Evolutionary conservation across 441 rosid genomes (phyloP).

Genomic region (Pelargonium myrrhifolium): DNA sequence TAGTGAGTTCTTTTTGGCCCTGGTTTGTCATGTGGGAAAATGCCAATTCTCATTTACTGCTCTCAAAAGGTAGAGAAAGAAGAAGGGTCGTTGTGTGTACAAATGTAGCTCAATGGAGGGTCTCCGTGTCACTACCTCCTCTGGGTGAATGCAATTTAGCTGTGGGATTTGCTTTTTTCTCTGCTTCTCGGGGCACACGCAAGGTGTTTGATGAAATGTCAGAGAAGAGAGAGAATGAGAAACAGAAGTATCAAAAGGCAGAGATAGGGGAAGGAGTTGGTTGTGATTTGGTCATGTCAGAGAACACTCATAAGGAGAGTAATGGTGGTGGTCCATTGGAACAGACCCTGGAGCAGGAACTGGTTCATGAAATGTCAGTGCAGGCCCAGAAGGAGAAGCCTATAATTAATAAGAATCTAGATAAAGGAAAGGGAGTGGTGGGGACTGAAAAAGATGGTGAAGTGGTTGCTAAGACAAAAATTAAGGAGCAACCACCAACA

Average conservation of each 20-base stretch:
- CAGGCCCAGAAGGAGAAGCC: not conserved
- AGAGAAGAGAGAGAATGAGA: no score
- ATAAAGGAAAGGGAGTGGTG: not conserved
- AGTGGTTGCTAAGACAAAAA: conserved; percentile 26
- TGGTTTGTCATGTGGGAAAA: not conserved
- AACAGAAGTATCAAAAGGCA: no score
- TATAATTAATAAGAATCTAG: no score
- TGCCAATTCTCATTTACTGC: conserved; percentile 6
- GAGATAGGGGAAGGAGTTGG: not conserved
- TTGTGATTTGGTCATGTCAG: not conserved
- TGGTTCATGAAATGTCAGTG: no score
- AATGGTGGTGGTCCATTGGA: not conserved
- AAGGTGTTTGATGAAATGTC: conserved; percentile 5
- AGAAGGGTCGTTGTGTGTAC: not conserved
- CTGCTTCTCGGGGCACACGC: not conserved
- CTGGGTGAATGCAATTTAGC: not conserved
- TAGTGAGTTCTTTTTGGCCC: not conserved
- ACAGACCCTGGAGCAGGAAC: not conserved
- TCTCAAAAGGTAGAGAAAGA: not conserved
- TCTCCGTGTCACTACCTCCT: not conserved
- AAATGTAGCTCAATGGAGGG: not conserved
- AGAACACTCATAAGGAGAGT: not conserved
- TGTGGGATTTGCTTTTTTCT: conserved; percentile 3
- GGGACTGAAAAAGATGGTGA: not conserved
- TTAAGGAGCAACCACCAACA: not conserved